These are phyloP conservation scores for Microdochium nivale DNA, from an alignment of 2,329 filamentous ascomycete genomes.

Conservation along the genomic window DNA sequence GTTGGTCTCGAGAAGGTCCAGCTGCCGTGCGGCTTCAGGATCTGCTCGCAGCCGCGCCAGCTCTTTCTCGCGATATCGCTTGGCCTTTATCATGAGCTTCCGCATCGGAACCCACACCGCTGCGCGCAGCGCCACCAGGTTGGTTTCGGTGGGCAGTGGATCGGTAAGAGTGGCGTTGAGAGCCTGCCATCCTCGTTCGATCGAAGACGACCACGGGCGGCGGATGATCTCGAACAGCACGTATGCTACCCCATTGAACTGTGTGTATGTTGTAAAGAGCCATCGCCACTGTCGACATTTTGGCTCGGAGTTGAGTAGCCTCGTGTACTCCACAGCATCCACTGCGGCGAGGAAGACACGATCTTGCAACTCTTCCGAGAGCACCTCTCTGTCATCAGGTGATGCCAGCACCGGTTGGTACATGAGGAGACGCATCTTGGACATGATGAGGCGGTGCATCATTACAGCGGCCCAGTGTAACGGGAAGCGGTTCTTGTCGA, in stretches of 20 bases:
- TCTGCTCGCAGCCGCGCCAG: slow-evolving; percentile 38
- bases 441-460: slow-evolving; percentile 38
- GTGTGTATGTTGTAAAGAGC: slow-evolving; percentile 50
- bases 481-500: slow-evolving; percentile 31
- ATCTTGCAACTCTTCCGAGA: slow-evolving; percentile 28
- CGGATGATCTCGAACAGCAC: slow-evolving; percentile 41
- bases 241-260: slow-evolving; percentile 51
- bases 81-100: slow-evolving; percentile 44
- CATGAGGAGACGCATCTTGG: slow-evolving; percentile 45
- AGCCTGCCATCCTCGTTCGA: slow-evolving; percentile 41
- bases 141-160: slow-evolving; percentile 30
- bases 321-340: slow-evolving; percentile 47
- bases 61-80: slow-evolving; percentile 41
- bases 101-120: slow-evolving; percentile 45
- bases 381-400: slow-evolving; percentile 20
- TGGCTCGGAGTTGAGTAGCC: slow-evolving; percentile 41
- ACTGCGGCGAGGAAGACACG: slow-evolving; percentile 41
- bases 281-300: slow-evolving; percentile 44
- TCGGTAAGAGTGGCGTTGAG: slow-evolving; percentile 29
- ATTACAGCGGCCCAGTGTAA: slow-evolving; percentile 43
- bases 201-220: slow-evolving; percentile 38
- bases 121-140: slow-evolving; percentile 34
- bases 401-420: slow-evolving; percentile 43
- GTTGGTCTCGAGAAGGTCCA: slow-evolving; percentile 40
- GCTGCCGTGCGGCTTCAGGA: slow-evolving; percentile 35